Evolutionary conservation across 768 basidiomycete species (phyloP).

Genomic region (Crepidotus variabilis): DNA sequence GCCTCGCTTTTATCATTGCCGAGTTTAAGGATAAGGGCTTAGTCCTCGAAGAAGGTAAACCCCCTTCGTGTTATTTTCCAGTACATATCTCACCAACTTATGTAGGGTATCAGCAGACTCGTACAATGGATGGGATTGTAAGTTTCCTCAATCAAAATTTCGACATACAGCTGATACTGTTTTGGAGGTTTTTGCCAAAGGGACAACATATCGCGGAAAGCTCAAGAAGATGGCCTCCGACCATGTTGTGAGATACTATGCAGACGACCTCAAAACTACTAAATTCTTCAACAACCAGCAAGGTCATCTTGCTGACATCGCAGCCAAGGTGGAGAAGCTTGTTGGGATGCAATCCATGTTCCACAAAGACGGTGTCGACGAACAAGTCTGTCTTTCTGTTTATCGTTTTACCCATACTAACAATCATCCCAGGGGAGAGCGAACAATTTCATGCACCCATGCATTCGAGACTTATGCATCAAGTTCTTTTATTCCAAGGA

Average conservation of each 20-base stretch:
- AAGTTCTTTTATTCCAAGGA: conserved; percentile 2
- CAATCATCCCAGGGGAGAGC: conserved; percentile 4
- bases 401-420: neutral
- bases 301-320: neutral
- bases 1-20: conserved; percentile 4
- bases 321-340: conserved; percentile 4
- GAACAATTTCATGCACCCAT: conserved; percentile 7
- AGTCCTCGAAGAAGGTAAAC: conserved; percentile 2
- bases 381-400: neutral
- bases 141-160: neutral
- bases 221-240: conserved; percentile 3
- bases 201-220: too few relatives aligned
- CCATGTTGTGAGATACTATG: conserved; percentile 1
- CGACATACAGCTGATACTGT: neutral
- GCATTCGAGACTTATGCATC: conserved; percentile 7
- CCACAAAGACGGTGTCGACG: conserved; percentile 6
- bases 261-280: too few relatives aligned
- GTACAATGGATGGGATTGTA: too few relatives aligned
- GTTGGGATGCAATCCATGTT: neutral
- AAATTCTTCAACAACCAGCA: conserved; percentile 1
- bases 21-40: conserved; percentile 3
- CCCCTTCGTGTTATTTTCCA: neutral
- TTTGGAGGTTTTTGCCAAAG: conserved; percentile 8
- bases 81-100: neutral
- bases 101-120: conserved; percentile 1